Evolutionary conservation across 164 flowering plant genomes (phyloP).

Genomic region (Saururus chinensis): DNA sequence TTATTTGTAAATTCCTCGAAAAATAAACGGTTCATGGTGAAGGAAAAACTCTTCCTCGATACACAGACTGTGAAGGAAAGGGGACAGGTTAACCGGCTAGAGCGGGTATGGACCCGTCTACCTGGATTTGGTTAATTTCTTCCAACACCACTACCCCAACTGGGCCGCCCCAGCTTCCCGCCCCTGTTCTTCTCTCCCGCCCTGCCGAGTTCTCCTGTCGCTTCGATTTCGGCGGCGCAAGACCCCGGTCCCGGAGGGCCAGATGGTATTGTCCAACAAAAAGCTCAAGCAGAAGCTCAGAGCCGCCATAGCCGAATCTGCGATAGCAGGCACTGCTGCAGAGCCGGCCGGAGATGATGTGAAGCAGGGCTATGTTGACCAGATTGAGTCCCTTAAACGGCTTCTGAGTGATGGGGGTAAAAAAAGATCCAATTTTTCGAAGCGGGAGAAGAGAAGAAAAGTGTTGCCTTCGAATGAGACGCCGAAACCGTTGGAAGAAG

Average conservation of each 20-base stretch:
- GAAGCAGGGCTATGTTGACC: constrained; percentile 7
- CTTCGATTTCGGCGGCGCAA: neutral
- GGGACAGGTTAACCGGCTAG: too few species aligned
- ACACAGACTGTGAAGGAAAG: too few species aligned
- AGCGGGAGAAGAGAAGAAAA: constrained; percentile 55
- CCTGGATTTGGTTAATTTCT: too few species aligned
- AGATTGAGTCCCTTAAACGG: constrained; percentile 27
- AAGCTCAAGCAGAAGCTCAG: constrained; percentile 75
- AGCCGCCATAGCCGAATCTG: constrained; percentile 26
- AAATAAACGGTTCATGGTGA: too few species aligned
- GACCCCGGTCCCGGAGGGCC: neutral
- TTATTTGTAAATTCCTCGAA: too few species aligned
- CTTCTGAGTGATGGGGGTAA: constrained; percentile 31
- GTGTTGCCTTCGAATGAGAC: constrained; percentile 9
- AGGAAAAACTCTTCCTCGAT: too few species aligned
- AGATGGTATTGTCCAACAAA: constrained; percentile 79
- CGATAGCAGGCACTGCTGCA: constrained; percentile 17
- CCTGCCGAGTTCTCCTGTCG: neutral
- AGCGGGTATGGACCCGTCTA: too few species aligned
- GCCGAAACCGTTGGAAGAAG: constrained; percentile 7
- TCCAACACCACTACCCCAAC: too few species aligned
- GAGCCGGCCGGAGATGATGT: constrained; percentile 7
- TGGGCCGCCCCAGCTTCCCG: too few species aligned
- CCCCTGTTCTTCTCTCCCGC: too few species aligned
- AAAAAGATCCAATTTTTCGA: constrained; percentile 42